Evolutionary conservation across 352 stramenopile genomes (phyloP), one percentile per base, ranked within the genome.

Genomic region (Pythium angustatum): DNA sequence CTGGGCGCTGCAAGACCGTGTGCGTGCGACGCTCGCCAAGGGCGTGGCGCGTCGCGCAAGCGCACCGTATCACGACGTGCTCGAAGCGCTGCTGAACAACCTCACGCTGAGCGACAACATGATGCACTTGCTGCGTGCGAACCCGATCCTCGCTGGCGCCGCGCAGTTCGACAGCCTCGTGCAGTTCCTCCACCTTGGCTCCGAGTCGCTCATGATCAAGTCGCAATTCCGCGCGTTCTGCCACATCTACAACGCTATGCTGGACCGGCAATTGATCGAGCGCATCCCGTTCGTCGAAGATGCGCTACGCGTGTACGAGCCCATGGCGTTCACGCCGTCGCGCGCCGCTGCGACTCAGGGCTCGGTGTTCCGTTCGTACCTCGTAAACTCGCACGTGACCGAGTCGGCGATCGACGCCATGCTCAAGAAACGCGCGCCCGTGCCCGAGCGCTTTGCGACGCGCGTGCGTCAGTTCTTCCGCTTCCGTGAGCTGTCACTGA

Each of bases 281-380:
- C n/a, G n/a, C n/a, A n/a, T n/a, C n/a, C n/a, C n/a, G n/a, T n/a
- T n/a, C n/a, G n/a, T n/a, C n/a, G n/a, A n/a, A n/a, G n/a, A n/a
- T n/a, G n/a, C n/a, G n/a, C n/a, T n/a, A n/a, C n/a, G n/a, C n/a
- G 24, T 41, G 12, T 62, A 62, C 40, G 54, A 52, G 3, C 3
- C 49, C 22, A 58, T 54, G 36, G 67, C 76, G 1, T 80, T 80
- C 43, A 72, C 70, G 12, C 66, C 73, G 3, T 73, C 58, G 1
- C 58, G 62, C 5, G 58, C 57, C 5, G 69, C 69, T 11, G 73
- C 63, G 9, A 50, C 43, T 2, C 61, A 70, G 22, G 73, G 69
- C 8, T 62, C 60, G 24, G 73, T 64, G 28, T 61, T 58, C 21
- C 69, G 66, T 1, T 54, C 60, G 0, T 76, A 71, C 33, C 62